These are phyloP conservation scores for Pecoramyces ruminantium DNA, from an alignment of 192 early-diverging fungal genomes.

Conservation along the genomic window DNA sequence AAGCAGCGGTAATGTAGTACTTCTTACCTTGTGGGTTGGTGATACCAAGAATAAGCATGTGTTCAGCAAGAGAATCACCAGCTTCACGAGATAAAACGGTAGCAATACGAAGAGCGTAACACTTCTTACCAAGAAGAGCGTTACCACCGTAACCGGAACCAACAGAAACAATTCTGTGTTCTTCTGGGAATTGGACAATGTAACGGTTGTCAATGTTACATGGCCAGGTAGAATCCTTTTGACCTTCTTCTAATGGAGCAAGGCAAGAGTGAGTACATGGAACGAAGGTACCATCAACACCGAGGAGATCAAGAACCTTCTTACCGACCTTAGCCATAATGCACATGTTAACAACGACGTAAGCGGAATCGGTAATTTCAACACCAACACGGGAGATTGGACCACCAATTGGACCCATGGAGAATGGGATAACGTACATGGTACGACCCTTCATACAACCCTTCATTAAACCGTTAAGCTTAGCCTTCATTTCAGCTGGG, in stretches of 20 bases:
- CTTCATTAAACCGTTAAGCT: constrained; percentile 2
- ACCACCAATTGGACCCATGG: constrained; percentile 2
- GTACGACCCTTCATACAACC: constrained; percentile 7
- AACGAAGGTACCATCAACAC: neutral
- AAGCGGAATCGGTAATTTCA: constrained; percentile 3
- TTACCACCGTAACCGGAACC: constrained; percentile 5
- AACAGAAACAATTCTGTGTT: neutral
- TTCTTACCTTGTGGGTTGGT: no score
- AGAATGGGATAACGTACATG: constrained; percentile 7
- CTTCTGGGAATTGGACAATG: constrained; percentile 4
- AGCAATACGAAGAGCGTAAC: constrained; percentile 1
- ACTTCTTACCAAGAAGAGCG: constrained; percentile 6
- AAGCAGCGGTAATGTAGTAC: no score
- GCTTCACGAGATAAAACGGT: no score
- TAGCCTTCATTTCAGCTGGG: constrained; percentile 4
- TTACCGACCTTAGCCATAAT: constrained; percentile 4
- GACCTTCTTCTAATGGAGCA: constrained; percentile 1
- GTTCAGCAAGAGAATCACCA: no score
- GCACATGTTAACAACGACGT: constrained; percentile 2
- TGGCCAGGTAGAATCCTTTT: constrained; percentile 3
- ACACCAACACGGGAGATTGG: constrained; percentile 1
- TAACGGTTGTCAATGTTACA: constrained; percentile 4
- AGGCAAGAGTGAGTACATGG: constrained; percentile 1
- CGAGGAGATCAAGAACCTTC: constrained; percentile 2
- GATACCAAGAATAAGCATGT: no score